A percentile compares a stretch with the other conserved stretches of the same genome.
phyloP scores from a whole-genome alignment of 1,139 yeast genomes.

The Protomyces arabidopsidicola region DNA sequence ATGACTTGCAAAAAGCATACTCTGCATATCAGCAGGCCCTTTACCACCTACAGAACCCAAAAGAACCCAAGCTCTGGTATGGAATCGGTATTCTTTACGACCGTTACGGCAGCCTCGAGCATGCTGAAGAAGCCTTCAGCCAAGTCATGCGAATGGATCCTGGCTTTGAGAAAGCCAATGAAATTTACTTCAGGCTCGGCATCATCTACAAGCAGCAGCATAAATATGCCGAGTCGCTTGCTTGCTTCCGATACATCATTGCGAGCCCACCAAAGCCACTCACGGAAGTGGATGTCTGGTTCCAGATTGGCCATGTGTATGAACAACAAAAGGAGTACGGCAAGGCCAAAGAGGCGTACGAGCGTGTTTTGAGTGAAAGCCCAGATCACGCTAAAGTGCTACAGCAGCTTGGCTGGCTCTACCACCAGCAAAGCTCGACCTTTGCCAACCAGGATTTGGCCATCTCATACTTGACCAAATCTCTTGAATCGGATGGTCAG shows the following conservation, averaged over 20 bases:
- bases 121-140: slow-evolving; percentile 97
- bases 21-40: slow-evolving; percentile 95
- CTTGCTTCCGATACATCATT: slow-evolving; percentile 83
- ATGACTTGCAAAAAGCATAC: slow-evolving; percentile 90
- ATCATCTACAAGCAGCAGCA: slow-evolving; percentile 94
- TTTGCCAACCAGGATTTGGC: slow-evolving; percentile 82
- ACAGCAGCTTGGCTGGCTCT: slow-evolving; percentile 92
- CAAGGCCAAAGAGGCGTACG: slow-evolving; percentile 92
- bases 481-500: slow-evolving; percentile 78
- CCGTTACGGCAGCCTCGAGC: slow-evolving; percentile 89
- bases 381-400: slow-evolving; percentile 93
- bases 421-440: slow-evolving; percentile 71
- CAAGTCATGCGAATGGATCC: slow-evolving; percentile 94
- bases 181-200: slow-evolving; percentile 93
- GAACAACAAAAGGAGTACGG: slow-evolving; percentile 90
- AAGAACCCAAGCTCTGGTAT: slow-evolving; percentile 96
- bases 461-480: slow-evolving; percentile 71
- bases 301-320: slow-evolving; percentile 91
- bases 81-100: slow-evolving; percentile 96
- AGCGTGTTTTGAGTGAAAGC: slow-evolving; percentile 79
- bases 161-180: slow-evolving; percentile 90
- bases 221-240: slow-evolving; percentile 78
- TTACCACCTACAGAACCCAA: slow-evolving; percentile 83
- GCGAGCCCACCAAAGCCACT: slow-evolving; percentile 91
- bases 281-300: slow-evolving; percentile 97